These are phyloP conservation scores for Arthrobotrys iridis DNA, from an alignment of 2,329 filamentous ascomycete genomes.

Conservation along the genomic window DNA sequence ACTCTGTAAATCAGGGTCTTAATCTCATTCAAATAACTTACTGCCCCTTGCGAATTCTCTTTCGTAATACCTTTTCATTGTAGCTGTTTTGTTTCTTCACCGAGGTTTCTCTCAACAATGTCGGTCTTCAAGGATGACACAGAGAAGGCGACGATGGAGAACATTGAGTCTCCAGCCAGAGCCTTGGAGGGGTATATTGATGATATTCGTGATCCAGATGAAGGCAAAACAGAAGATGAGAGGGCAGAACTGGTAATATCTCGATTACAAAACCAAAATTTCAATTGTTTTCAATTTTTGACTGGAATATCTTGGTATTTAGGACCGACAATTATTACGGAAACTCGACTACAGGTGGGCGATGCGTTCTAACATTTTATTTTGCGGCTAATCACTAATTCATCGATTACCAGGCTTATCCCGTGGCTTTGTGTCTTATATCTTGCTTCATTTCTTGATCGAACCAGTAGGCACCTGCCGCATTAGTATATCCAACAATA, in stretches of 20 bases:
- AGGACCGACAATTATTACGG: slow-evolving; percentile 72
- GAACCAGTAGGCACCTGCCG: slow-evolving; percentile 55
- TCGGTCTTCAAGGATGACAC: slow-evolving; percentile 19
- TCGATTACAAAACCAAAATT: background rate
- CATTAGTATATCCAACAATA: slow-evolving; percentile 43
- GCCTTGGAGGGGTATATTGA: slow-evolving; percentile 26
- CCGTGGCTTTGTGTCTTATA: slow-evolving; percentile 73
- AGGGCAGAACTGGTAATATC: slow-evolving; percentile 69
- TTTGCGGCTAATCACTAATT: slow-evolving; percentile 9
- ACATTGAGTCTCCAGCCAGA: slow-evolving; percentile 28
- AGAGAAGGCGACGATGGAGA: slow-evolving; percentile 39
- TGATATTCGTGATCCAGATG: slow-evolving; percentile 68
- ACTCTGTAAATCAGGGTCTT: slow-evolving; percentile 6
- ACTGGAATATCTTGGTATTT: slow-evolving; percentile 24
- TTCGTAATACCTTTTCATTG: background rate
- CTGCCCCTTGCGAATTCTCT: background rate
- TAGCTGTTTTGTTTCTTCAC: background rate
- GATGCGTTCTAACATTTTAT: slow-evolving; percentile 61
- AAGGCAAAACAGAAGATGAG: slow-evolving; percentile 72
- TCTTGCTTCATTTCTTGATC: slow-evolving; percentile 77
- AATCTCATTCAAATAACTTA: slow-evolving; percentile 1
- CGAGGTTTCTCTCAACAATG: background rate
- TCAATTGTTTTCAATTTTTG: background rate
- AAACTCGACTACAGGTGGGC: slow-evolving; percentile 72
- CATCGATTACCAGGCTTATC: slow-evolving; percentile 31